Conservation (phyloP, 176 grass and related monocot species). For the Chloris gayana region DNA sequence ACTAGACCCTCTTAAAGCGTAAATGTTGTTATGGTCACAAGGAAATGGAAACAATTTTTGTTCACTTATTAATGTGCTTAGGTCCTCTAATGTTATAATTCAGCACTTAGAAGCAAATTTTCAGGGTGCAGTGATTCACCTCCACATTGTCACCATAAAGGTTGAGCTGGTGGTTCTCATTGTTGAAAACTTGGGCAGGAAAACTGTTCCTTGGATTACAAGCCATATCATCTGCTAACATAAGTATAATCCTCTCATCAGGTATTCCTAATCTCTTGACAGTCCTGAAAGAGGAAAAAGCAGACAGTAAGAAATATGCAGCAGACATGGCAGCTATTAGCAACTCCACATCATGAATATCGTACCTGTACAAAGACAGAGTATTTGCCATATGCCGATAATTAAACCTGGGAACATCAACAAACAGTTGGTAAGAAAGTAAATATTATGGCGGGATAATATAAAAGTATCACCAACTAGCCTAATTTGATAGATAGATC, state of each 20-base stretch:
- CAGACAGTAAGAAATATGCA: constrained; percentile 15
- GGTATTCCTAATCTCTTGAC: constrained; percentile 97
- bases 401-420: constrained; percentile 79
- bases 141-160: constrained; percentile 95
- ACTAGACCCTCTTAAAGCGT: constrained; percentile 3
- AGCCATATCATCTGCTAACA: constrained; percentile 98
- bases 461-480: constrained; percentile 22
- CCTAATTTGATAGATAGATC: constrained; percentile 11
- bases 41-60: neutral
- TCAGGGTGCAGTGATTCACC: constrained; percentile 53
- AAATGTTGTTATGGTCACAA: neutral
- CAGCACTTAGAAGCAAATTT: neutral
- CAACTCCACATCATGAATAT: neutral
- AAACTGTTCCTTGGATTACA: constrained; percentile 93
- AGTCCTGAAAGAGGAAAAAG: constrained; percentile 54
- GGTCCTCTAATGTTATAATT: constrained; percentile 27
- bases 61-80: neutral
- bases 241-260: constrained; percentile 95
- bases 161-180: constrained; percentile 98
- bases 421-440: constrained; percentile 1
- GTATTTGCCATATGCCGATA: constrained; percentile 99
- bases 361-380: constrained; percentile 88
- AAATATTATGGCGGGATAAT: constrained; percentile 4
- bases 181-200: constrained; percentile 99
- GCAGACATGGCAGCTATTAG: neutral